phyloP scores from a whole-genome alignment of 441 rosid species.

The Theobroma grandiflorum region DNA sequence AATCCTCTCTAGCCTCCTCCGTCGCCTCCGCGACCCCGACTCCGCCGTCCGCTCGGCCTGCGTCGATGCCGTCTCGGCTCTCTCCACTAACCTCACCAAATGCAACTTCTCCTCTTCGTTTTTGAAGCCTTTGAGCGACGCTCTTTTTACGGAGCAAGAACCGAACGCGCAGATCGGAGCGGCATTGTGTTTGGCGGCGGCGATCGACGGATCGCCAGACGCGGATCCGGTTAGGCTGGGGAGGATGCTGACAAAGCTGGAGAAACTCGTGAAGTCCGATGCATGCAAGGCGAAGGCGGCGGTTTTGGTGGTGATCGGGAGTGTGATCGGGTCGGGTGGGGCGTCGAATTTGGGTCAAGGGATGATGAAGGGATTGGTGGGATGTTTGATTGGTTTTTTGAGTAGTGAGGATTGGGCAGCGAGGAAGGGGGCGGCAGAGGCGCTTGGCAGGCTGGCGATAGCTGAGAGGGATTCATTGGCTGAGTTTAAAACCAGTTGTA shows the following conservation, averaged over 20 bases:
- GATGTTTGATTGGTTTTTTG: slow-evolving; percentile 72
- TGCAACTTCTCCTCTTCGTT: slow-evolving; percentile 65
- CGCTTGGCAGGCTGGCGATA: slow-evolving; percentile 71
- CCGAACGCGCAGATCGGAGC: slow-evolving; percentile 78
- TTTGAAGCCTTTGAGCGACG: slow-evolving; percentile 75
- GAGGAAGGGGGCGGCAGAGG: slow-evolving; percentile 91
- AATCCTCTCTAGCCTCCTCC: slow-evolving; percentile 64
- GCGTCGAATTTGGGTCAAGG: slow-evolving; percentile 41
- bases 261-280: slow-evolving; percentile 71
- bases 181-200: slow-evolving; percentile 84
- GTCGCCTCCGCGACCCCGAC: slow-evolving; percentile 84
- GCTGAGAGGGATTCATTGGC: slow-evolving; percentile 68
- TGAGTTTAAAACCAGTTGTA: slow-evolving; percentile 70
- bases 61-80: slow-evolving; percentile 63
- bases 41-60: slow-evolving; percentile 79
- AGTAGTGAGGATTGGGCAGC: slow-evolving; percentile 81
- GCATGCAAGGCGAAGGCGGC: slow-evolving; percentile 81
- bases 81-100: slow-evolving; percentile 61
- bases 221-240: slow-evolving; percentile 68
- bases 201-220: slow-evolving; percentile 75
- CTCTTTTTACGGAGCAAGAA: slow-evolving; percentile 93
- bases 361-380: slow-evolving; percentile 58
- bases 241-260: slow-evolving; percentile 59
- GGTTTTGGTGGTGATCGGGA: slow-evolving; percentile 75
- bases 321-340: slow-evolving; percentile 84